A percentile compares a stretch with the other conserved stretches of the same genome.
Conservation (phyloP, 2,329 filamentous ascomycete genomes). For the Chaetothyriales sp. region DNA sequence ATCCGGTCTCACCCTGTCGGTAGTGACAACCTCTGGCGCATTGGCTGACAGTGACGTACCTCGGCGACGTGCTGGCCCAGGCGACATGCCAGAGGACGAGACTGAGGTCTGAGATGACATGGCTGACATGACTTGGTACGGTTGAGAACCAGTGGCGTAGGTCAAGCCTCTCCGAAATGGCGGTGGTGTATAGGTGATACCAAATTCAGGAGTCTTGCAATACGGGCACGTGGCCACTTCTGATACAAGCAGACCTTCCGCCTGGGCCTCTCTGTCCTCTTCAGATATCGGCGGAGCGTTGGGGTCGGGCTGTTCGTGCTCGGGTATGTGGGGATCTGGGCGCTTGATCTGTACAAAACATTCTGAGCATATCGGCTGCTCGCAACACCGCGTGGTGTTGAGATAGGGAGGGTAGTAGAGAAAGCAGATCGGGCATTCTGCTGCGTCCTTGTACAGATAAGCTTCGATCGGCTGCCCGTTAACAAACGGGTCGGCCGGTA, state of each 20-base stretch:
- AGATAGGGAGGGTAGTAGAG: constrained; percentile 88
- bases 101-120: constrained; percentile 80
- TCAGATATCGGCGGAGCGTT: constrained; percentile 23
- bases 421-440: constrained; percentile 92
- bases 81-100: constrained; percentile 37
- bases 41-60: constrained; percentile 63
- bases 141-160: constrained; percentile 42
- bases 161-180: constrained; percentile 71
- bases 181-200: constrained; percentile 84
- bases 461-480: constrained; percentile 92
- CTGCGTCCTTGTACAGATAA: constrained; percentile 78
- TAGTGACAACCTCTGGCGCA: constrained; percentile 76
- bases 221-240: constrained; percentile 89
- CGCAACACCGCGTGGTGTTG: constrained; percentile 87
- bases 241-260: constrained; percentile 57
- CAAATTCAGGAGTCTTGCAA: constrained; percentile 87
- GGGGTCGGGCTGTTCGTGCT: constrained; percentile 45
- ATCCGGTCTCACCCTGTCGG: constrained; percentile 80
- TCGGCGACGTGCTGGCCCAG: constrained; percentile 35
- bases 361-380: constrained; percentile 92
- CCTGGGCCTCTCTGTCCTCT: constrained; percentile 25
- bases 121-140: constrained; percentile 45
- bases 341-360: constrained; percentile 98
- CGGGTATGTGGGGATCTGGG: constrained; percentile 75
- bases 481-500: constrained; percentile 71